Percentiles rank a stretch among this genome's conserved stretches.
Evolutionary conservation across 805 yeast species (phyloP).

Genomic region (Saturnispora kantuleensis): DNA sequence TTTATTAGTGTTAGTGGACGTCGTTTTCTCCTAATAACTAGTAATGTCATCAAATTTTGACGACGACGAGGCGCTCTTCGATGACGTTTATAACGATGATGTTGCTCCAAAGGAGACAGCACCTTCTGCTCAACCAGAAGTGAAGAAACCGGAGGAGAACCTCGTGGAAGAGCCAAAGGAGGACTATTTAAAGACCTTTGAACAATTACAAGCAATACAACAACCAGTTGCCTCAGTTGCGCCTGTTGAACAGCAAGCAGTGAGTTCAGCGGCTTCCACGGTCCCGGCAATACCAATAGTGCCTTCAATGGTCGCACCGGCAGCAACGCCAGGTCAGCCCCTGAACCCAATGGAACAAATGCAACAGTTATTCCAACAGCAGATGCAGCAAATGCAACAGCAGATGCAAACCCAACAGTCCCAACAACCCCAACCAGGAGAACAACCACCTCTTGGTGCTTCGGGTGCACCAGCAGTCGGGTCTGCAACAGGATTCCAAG

Average conservation of each 20-base stretch:
- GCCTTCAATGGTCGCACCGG: slow-evolving; percentile 6
- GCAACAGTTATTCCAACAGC: slow-evolving; percentile 16
- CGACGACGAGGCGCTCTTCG: slow-evolving; percentile 91
- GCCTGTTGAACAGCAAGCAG: neutral
- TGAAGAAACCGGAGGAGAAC: slow-evolving; percentile 9
- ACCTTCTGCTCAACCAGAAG: slow-evolving; percentile 13
- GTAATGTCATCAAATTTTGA: slow-evolving; percentile 42
- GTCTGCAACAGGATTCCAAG: slow-evolving; percentile 14
- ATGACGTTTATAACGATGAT: slow-evolving; percentile 61
- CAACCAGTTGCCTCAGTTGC: slow-evolving; percentile 1
- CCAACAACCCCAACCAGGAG: slow-evolving; percentile 10
- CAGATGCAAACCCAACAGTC: slow-evolving; percentile 15
- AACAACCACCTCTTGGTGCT: neutral
- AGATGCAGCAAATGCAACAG: slow-evolving; percentile 16
- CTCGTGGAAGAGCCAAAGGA: slow-evolving; percentile 3
- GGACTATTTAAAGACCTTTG: slow-evolving; percentile 4
- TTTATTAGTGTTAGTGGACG: neutral
- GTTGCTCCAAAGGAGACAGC: slow-evolving; percentile 14
- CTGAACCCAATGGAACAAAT: slow-evolving; percentile 9
- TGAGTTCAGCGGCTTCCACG: slow-evolving; percentile 4
- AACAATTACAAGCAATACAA: neutral
- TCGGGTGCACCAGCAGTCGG: neutral
- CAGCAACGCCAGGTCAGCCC: slow-evolving; percentile 1
- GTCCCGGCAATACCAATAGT: slow-evolving; percentile 6
- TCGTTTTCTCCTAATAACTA: neutral